Conservation (phyloP, 2,329 filamentous ascomycete genomes). For the Aureobasidium mangrovei region DNA sequence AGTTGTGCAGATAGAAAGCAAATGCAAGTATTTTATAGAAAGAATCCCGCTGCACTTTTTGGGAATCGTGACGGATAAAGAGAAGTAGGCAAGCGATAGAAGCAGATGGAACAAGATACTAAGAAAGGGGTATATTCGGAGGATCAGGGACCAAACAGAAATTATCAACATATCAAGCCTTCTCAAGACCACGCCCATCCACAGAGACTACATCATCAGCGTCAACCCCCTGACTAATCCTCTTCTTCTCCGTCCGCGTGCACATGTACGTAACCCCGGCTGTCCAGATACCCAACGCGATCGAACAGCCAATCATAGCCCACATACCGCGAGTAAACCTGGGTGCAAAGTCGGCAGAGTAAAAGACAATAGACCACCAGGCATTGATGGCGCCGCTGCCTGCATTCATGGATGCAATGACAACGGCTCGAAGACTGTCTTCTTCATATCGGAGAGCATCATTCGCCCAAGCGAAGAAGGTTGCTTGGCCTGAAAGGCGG, state of each 20-base stretch:
- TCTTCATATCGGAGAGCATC: slow-evolving; percentile 59
- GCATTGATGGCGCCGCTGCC: slow-evolving; percentile 60
- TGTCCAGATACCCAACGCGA: slow-evolving; percentile 53
- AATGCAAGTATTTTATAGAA: not conserved
- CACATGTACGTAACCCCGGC: slow-evolving; percentile 43
- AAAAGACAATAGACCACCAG: slow-evolving; percentile 67
- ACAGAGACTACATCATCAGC: not conserved
- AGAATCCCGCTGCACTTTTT: not conserved
- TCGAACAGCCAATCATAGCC: slow-evolving; percentile 59
- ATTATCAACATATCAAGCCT: not conserved
- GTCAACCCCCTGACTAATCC: slow-evolving; percentile 2
- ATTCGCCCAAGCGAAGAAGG: slow-evolving; percentile 69
- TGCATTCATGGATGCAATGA: slow-evolving; percentile 64
- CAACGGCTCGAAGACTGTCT: slow-evolving; percentile 53
- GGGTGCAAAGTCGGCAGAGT: slow-evolving; percentile 57
- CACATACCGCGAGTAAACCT: slow-evolving; percentile 63
- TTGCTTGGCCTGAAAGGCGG: slow-evolving; percentile 44
- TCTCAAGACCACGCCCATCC: not conserved
- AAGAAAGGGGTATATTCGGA: not conserved
- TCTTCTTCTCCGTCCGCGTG: slow-evolving; percentile 30
- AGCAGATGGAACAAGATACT: too few relatives aligned
- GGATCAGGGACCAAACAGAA: not conserved
- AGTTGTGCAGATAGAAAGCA: too few relatives aligned
- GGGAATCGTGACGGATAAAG: too few relatives aligned
- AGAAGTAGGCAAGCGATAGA: too few relatives aligned